Base-by-base conservation (phyloP, 257 asterid genomes). In the Henckelia pumila region DNA sequence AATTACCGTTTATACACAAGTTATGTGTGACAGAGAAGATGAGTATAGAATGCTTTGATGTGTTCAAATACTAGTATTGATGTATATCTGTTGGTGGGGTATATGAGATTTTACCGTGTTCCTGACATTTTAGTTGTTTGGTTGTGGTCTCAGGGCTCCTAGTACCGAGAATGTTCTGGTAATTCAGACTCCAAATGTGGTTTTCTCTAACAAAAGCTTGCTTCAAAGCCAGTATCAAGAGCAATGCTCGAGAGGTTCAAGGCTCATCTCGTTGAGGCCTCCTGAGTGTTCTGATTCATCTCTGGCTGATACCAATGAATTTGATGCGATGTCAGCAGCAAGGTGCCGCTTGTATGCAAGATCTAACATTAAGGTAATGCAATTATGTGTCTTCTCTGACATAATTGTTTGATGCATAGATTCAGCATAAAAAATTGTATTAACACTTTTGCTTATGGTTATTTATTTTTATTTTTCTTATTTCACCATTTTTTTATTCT, bases 321-420 rank as follows among this genome's bases (percentile, higher is more conserved):
- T 80, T 44, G 96, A 83, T 40, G 87, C 77, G 63, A 73, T 82
- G 77, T 85, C 99, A 74, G 86, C 93, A 44, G 96, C 97, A 69
- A 81, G 97, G 77, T 87, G 97, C 82, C 95, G 91, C 40, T 62
- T 82, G 64, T 94, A 81, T 69, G 75, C 79, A 69, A 75, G 79
- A 73, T 78, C 91, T 2, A 73, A 70, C 61, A 21, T 69, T 26
- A 88, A 88, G 95, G 97, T 88, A 59, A 19, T 67, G 59, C 60
- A 53, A 57, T 73, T 37, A 49, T 61, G 61, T 29, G 35, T 60
- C 69, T 77, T 50, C 26, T 30, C 25, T 29, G 37, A 55, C 29
- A 44, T 50, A 25, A 53, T 52, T 40, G 56, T 65, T 30, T 22
- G 19, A 47, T 47, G 52, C 5, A 60, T 6, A 28, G 24, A 60